Percentiles rank a stretch among this genome's conserved stretches.
Conservation (phyloP, 768 basidiomycete genomes). For the Rhodosporidiobolus odoratus region DNA sequence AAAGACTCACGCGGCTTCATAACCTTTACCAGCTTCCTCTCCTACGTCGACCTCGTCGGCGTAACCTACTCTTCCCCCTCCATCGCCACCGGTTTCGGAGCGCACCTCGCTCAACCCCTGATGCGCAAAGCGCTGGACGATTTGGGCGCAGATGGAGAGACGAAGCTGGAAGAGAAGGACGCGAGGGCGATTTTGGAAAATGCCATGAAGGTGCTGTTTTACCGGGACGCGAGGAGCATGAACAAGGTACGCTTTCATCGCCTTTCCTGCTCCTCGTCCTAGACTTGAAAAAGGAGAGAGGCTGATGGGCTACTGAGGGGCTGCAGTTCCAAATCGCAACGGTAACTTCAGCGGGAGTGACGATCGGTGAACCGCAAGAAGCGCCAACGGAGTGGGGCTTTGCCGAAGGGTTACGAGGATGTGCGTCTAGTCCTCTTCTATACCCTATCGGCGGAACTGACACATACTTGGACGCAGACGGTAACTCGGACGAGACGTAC, state of each 20-base stretch:
- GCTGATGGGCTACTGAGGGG: no score
- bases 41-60: constrained; percentile 91
- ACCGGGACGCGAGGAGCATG: constrained; percentile 89
- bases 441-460: background rate
- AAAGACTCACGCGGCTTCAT: background rate
- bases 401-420: constrained; percentile 80
- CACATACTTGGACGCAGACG: constrained; percentile 12
- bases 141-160: constrained; percentile 40
- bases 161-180: constrained; percentile 64
- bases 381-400: constrained; percentile 82
- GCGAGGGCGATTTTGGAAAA: constrained; percentile 72
- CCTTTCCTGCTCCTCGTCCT: background rate
- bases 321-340: constrained; percentile 91
- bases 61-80: constrained; percentile 91
- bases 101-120: constrained; percentile 86
- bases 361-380: constrained; percentile 69
- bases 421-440: constrained; percentile 2
- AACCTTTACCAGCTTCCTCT: constrained; percentile 62
- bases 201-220: constrained; percentile 88
- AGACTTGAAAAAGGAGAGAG: no score
- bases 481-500: constrained; percentile 38
- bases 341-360: constrained; percentile 68
- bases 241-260: constrained; percentile 65
- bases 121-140: constrained; percentile 82
- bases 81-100: constrained; percentile 89